Evolutionary conservation across 1,284 basidiomycete genomes (phyloP).

Genomic region (Cryptococcus depauperatus): DNA sequence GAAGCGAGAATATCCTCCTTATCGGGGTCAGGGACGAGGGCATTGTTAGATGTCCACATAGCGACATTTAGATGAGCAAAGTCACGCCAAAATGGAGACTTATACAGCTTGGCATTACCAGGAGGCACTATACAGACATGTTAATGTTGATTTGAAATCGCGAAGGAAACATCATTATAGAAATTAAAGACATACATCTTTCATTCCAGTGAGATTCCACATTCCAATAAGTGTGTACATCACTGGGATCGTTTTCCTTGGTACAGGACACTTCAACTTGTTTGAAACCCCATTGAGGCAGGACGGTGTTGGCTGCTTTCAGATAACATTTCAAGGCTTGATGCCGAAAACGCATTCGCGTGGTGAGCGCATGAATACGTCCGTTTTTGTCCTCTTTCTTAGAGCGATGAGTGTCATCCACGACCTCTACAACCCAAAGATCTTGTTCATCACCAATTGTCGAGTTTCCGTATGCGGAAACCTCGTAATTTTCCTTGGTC

Average conservation of each 20-base stretch:
- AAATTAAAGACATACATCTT: conserved; percentile 57
- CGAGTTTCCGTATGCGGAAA: conserved; percentile 83
- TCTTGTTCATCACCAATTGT: conserved; percentile 82
- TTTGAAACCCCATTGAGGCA: conserved; percentile 99
- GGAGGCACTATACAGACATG: conserved; percentile 56
- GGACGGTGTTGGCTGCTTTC: conserved; percentile 73
- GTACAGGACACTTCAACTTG: conserved; percentile 94
- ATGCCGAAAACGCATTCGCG: conserved; percentile 78
- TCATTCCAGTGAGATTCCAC: conserved; percentile 96
- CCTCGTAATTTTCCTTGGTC: conserved; percentile 83
- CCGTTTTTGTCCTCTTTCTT: conserved; percentile 52
- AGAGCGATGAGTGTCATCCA: conserved; percentile 67
- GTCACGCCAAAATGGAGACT: conserved; percentile 87
- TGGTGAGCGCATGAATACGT: conserved; percentile 80
- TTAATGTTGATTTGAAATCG: background rate
- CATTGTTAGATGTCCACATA: conserved; percentile 99
- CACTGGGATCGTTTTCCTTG: conserved; percentile 73
- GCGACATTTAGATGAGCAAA: conserved; percentile 98
- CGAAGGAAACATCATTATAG: background rate
- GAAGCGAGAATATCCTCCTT: conserved; percentile 96
- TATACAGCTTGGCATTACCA: conserved; percentile 74
- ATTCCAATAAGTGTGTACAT: conserved; percentile 94
- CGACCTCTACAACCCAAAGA: conserved; percentile 87
- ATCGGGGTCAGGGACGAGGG: conserved; percentile 90
- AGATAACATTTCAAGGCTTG: conserved; percentile 75